phyloP scores from a whole-genome alignment of 345 rosid species.

The Isatis tinctoria region DNA sequence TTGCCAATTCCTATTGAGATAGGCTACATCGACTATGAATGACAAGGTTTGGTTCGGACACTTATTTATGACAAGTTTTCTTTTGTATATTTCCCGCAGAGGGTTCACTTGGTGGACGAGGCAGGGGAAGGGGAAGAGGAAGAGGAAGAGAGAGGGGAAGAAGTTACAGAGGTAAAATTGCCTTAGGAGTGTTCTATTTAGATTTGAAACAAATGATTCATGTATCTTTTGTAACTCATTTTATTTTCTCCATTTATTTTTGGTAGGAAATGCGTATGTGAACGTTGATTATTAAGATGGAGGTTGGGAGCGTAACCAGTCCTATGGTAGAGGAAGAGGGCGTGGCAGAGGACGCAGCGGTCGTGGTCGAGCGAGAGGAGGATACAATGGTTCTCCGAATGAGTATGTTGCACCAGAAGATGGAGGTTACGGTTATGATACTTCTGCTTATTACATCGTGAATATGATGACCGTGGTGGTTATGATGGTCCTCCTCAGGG shows the following conservation, averaged over 20 bases:
- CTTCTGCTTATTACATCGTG: constrained; percentile 33
- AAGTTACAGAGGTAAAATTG: constrained; percentile 29
- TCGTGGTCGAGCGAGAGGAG: constrained; percentile 86
- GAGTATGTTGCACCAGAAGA: constrained; percentile 57
- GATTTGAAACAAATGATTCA: neutral
- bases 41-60: constrained; percentile 40
- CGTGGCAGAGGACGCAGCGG: constrained; percentile 78
- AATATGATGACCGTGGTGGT: constrained; percentile 29
- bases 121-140: constrained; percentile 64
- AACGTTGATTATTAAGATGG: constrained; percentile 73
- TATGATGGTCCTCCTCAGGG: constrained; percentile 16
- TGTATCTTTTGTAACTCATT: neutral
- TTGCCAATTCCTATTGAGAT: constrained; percentile 60
- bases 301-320: constrained; percentile 63
- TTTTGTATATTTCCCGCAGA: constrained; percentile 35
- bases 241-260: neutral
- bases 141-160: constrained; percentile 52
- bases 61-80: neutral
- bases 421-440: constrained; percentile 61
- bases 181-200: neutral
- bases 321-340: constrained; percentile 72
- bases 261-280: constrained; percentile 66
- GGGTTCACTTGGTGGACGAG: constrained; percentile 68
- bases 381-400: constrained; percentile 62
- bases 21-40: constrained; percentile 52